Base-by-base conservation (phyloP, 495 filamentous ascomycete species). In the Penicillium bialowiezense region DNA sequence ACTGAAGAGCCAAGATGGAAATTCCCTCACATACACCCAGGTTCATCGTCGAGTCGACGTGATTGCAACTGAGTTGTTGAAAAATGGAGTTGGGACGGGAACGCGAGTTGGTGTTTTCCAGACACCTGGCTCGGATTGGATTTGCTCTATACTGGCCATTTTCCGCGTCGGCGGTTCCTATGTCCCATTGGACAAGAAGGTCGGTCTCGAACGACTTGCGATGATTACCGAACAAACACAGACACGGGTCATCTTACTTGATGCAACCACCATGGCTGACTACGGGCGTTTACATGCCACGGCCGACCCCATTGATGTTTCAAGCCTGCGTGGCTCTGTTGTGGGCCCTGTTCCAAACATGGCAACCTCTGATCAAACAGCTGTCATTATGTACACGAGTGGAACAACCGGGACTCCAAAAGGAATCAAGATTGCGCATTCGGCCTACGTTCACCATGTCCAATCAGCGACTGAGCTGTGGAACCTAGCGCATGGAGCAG, bases 81-180 rank as follows among this genome's bases (percentile, higher is more conserved):
- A 24, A 7, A 38, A 48, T 7, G 36, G 19, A 13, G 15, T 23
- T 12, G 20, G 26, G 3, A 1, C 14, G 44, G 28, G 38, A 3
- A 32, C 41, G 9, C 41, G 42, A 5, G 34, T 58, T 19, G 47
- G 46, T 3, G 47, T 58, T 3, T 55, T 54, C 5, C 51, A 55
- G 34, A 45, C 68, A 12, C 53, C 81, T 0, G 20, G 55, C 1
- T 8, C 62, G 0, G 67, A 80, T 32, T 79, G 69, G 71, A 55
- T 77, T 10, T 71, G 57, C 15, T 80, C 79, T 0, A 47, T 84
- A 20, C 68, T 84, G 0, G 81, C 77, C 7, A 75, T 84, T 34
- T 40, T 76, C 51, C 62, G 70, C 0, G 17, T 78, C 24, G 81
- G 79, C 0, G 72, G 55, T 3, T 50, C 70, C 2, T 84, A 83